A percentile compares a stretch with the other conserved stretches of the same genome.
These are phyloP conservation scores for Diaporthe caulivora DNA, from an alignment of 2,329 filamentous ascomycete genomes.

Conservation along the genomic window DNA sequence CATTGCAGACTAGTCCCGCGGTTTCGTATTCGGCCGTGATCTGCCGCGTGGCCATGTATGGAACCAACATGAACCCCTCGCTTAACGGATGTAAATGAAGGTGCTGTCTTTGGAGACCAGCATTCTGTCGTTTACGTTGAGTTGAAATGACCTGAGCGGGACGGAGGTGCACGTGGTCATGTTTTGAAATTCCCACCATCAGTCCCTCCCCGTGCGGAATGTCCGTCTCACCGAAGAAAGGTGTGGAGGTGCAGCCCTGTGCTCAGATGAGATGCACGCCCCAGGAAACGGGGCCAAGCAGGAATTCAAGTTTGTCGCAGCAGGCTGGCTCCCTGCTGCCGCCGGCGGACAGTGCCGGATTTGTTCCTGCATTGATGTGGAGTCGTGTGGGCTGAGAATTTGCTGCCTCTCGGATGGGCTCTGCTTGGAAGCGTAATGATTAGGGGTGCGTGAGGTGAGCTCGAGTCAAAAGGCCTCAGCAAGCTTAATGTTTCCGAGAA, in stretches of 20 bases:
- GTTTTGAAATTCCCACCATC: neutral
- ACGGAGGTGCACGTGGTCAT: constrained; percentile 1
- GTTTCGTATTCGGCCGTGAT: neutral
- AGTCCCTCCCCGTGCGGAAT: neutral
- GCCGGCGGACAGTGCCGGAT: constrained; percentile 7
- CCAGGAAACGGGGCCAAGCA: neutral
- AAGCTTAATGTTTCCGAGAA: neutral
- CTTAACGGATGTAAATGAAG: neutral
- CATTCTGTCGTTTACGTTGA: too few relatives aligned
- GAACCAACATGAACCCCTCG: neutral
- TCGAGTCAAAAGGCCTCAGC: constrained; percentile 25
- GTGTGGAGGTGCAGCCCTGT: constrained; percentile 15
- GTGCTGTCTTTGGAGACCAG: neutral
- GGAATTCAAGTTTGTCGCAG: neutral
- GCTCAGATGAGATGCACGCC: neutral
- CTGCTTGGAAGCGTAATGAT: neutral
- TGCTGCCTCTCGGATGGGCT: neutral
- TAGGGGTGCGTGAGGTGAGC: neutral
- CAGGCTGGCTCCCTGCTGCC: constrained; percentile 6
- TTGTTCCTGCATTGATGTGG: constrained; percentile 23
- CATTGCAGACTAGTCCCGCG: neutral
- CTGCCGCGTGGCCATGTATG: neutral
- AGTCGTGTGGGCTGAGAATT: neutral
- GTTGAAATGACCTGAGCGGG: neutral
- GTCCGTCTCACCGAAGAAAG: neutral